phyloP scores from a whole-genome alignment of 495 filamentous ascomycete species.

The Baudoinia panamericana region DNA sequence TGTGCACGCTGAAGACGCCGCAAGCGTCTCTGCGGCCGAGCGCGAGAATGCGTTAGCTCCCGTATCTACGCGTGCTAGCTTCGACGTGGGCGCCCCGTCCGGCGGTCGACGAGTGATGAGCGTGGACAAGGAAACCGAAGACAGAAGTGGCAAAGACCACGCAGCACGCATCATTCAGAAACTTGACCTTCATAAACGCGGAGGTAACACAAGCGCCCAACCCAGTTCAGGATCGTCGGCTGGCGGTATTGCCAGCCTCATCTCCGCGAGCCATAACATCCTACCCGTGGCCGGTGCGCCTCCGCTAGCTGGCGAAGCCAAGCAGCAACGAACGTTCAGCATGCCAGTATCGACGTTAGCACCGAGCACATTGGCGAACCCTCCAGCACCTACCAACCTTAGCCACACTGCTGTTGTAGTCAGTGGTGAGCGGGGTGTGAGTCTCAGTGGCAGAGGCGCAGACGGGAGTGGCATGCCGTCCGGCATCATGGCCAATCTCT shows the following conservation, averaged over 20 bases:
- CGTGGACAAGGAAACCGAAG: constrained; percentile 41
- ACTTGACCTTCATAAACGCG: constrained; percentile 77
- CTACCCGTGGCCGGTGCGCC: constrained; percentile 38
- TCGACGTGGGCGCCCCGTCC: constrained; percentile 44
- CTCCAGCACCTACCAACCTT: constrained; percentile 74
- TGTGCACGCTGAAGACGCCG: constrained; percentile 37
- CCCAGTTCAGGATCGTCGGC: constrained; percentile 22
- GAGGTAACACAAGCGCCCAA: too few relatives aligned
- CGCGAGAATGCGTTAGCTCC: constrained; percentile 52
- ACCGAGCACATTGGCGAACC: constrained; percentile 68
- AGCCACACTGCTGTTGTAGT: constrained; percentile 76
- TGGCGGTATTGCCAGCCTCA: constrained; percentile 75
- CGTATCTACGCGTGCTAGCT: constrained; percentile 55
- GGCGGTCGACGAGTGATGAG: constrained; percentile 36
- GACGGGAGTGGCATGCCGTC: constrained; percentile 56
- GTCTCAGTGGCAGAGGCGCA: constrained; percentile 43
- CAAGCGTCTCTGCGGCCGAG: constrained; percentile 33
- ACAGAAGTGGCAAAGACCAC: constrained; percentile 59
- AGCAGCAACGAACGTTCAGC: constrained; percentile 18
- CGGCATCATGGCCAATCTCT: constrained; percentile 80
- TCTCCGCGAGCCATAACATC: constrained; percentile 72
- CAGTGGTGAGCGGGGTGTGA: constrained; percentile 58
- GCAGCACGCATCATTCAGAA: constrained; percentile 82
- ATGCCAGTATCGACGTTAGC: constrained; percentile 55
- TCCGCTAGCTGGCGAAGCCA: constrained; percentile 23